Evolutionary conservation across 2,329 filamentous ascomycete genomes (phyloP).

Genomic region (Dothistroma pini): DNA sequence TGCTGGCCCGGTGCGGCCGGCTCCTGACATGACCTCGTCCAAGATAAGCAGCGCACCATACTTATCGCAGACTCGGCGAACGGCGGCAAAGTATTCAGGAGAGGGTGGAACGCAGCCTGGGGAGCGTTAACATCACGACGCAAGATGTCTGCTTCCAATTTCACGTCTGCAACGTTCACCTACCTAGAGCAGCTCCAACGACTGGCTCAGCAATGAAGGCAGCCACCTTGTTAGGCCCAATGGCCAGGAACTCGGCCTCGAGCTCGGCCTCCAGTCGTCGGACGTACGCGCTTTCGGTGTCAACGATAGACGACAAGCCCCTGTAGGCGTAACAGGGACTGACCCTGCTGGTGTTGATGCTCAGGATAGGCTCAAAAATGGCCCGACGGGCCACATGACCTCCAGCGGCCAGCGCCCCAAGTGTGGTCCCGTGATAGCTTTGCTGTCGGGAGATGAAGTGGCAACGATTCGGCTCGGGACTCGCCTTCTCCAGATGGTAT

Average conservation of each 20-base stretch:
- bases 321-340: slow-evolving; percentile 66
- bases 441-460: slow-evolving; percentile 62
- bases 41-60: slow-evolving; percentile 72
- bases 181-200: slow-evolving; percentile 64
- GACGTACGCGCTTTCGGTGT: slow-evolving; percentile 57
- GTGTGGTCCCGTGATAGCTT: slow-evolving; percentile 68
- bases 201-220: slow-evolving; percentile 72
- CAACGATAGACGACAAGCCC: slow-evolving; percentile 38
- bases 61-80: slow-evolving; percentile 64
- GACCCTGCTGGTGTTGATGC: slow-evolving; percentile 54
- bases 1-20: slow-evolving; percentile 54
- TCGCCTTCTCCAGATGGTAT: slow-evolving; percentile 58
- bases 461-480: slow-evolving; percentile 51
- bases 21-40: slow-evolving; percentile 73
- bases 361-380: slow-evolving; percentile 59
- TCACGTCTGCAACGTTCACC: neutral
- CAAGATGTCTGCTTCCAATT: neutral
- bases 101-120: slow-evolving; percentile 58
- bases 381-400: slow-evolving; percentile 59
- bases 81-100: slow-evolving; percentile 65
- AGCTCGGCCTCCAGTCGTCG: slow-evolving; percentile 60
- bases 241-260: slow-evolving; percentile 60
- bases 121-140: neutral
- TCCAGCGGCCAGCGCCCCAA: slow-evolving; percentile 63
- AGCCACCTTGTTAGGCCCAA: slow-evolving; percentile 64